Percentiles rank a stretch among this genome's conserved stretches.
Evolutionary conservation across 2,329 filamentous ascomycete species (phyloP).

Genomic region (Amphichorda felina): DNA sequence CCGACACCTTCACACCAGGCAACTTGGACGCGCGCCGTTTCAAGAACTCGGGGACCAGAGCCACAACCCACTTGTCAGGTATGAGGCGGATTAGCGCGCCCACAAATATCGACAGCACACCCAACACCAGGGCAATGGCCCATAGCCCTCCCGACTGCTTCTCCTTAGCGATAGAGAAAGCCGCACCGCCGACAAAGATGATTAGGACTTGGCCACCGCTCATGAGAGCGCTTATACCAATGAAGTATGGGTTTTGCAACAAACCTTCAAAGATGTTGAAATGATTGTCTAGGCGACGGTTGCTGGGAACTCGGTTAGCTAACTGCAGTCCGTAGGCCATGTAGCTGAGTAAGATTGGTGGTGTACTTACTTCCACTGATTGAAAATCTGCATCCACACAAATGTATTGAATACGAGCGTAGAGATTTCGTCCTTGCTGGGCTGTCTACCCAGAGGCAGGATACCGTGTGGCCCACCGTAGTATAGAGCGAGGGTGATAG

Average conservation of each 20-base stretch:
- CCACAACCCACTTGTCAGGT: conserved; percentile 56
- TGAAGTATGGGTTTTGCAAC: conserved; percentile 76
- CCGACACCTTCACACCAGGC: conserved; percentile 46
- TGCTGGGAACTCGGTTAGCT: conserved; percentile 32
- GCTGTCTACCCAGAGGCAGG: conserved; percentile 37
- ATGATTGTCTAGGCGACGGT: conserved; percentile 83
- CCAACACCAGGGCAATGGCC: conserved; percentile 77
- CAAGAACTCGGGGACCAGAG: conserved; percentile 39
- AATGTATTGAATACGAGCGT: conserved; percentile 96
- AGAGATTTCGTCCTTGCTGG: conserved; percentile 38
- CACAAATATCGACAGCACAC: conserved; percentile 73
- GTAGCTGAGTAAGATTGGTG: not conserved
- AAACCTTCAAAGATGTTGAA: conserved; percentile 95
- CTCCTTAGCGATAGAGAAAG: conserved; percentile 58
- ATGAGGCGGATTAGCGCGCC: conserved; percentile 72
- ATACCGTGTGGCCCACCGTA: conserved; percentile 47
- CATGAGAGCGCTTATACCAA: conserved; percentile 77
- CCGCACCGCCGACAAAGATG: conserved; percentile 70
- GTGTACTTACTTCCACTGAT: conserved; percentile 74
- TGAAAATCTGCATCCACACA: conserved; percentile 99
- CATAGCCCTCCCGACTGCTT: conserved; percentile 65
- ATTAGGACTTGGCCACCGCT: conserved; percentile 83
- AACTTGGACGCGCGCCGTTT: conserved; percentile 33
- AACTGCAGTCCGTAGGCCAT: not conserved
- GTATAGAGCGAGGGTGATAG: conserved; percentile 68